Conservation (phyloP, 345 rosid genomes). For the Syzygium grande region DNA sequence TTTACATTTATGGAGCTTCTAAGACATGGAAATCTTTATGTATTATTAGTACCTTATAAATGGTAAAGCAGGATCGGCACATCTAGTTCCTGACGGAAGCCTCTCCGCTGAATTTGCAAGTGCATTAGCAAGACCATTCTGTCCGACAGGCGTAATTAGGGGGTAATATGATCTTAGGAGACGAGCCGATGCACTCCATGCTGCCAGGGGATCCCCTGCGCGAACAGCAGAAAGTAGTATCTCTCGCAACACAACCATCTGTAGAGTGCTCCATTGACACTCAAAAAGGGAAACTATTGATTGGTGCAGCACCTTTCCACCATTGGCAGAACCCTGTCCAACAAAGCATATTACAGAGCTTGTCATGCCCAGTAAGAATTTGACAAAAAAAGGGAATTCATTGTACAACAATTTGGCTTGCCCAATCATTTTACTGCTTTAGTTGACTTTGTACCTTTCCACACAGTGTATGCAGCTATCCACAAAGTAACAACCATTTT, state of each 20-base stretch:
- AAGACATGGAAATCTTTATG: neutral
- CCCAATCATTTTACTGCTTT: neutral
- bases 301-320: conserved; percentile 72
- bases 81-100: conserved; percentile 92
- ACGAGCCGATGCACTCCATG: conserved; percentile 99
- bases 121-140: conserved; percentile 94
- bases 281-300: conserved; percentile 82
- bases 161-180: conserved; percentile 92
- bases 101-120: conserved; percentile 82
- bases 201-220: conserved; percentile 95
- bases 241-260: conserved; percentile 99
- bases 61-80: conserved; percentile 97
- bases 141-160: conserved; percentile 94
- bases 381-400: neutral
- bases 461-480: neutral
- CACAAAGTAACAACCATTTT: neutral
- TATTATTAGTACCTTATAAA: conserved; percentile 57
- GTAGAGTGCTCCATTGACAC: conserved; percentile 98
- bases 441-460: neutral
- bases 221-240: conserved; percentile 95
- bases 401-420: neutral
- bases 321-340: conserved; percentile 52
- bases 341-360: neutral
- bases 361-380: neutral
- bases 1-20: neutral